A percentile compares a stretch with the other conserved stretches of the same genome.
Conservation (phyloP, 768 basidiomycete genomes). For the Rhodotorula kratochvilovae region DNA sequence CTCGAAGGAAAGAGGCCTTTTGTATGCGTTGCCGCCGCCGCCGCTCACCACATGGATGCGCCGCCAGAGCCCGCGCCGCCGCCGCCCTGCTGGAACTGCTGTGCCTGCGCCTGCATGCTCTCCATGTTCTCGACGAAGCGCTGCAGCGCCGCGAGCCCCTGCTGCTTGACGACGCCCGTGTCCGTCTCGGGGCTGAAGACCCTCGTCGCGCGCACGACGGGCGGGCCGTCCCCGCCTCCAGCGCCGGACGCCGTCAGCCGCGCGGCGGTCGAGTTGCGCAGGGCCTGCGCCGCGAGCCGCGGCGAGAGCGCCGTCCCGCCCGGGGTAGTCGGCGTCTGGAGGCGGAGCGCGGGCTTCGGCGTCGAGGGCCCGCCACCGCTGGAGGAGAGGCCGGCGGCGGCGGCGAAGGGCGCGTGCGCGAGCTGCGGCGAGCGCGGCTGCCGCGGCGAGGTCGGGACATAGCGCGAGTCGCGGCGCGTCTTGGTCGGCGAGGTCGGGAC, state of each 20-base stretch:
- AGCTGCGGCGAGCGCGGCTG: slow-evolving; percentile 1
- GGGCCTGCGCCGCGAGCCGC: slow-evolving; percentile 21
- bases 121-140: slow-evolving; percentile 43
- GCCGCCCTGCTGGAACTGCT: not conserved
- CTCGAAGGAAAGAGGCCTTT: too few species aligned
- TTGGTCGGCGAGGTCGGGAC: slow-evolving; percentile 4
- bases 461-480: slow-evolving; percentile 23
- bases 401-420: not conserved
- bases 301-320: slow-evolving; percentile 9
- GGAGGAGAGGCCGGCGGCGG: not conserved
- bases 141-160: slow-evolving; percentile 42
- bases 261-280: slow-evolving; percentile 36
- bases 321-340: slow-evolving; percentile 7
- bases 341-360: slow-evolving; percentile 6
- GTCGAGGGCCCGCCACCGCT: not conserved
- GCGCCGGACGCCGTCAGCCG: slow-evolving; percentile 23
- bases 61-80: too few species aligned
- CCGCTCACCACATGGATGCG: not conserved
- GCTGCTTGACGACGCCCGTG: slow-evolving; percentile 39
- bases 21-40: too few species aligned
- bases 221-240: slow-evolving; percentile 26
- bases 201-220: slow-evolving; percentile 37
- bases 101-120: not conserved
- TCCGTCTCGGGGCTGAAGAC: slow-evolving; percentile 43
- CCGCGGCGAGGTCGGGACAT: slow-evolving; percentile 35